Base-by-base conservation (phyloP, 495 filamentous ascomycete genomes). In the Monascus purpureus region DNA sequence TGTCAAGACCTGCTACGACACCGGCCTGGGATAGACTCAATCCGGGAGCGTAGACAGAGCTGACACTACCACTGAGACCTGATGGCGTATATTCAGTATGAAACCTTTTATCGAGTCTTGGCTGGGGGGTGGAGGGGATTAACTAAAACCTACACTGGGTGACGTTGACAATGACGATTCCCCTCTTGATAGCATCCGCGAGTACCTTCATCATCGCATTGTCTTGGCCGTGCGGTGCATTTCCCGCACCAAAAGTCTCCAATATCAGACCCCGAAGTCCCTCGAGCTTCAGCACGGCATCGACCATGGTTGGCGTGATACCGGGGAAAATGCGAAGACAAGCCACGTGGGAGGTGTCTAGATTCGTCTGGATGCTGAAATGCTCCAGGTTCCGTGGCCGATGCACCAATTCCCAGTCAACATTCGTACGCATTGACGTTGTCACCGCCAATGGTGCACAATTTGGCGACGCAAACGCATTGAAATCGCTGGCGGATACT, bases 181-280 rank as follows among this genome's bases (percentile, higher is more conserved):
- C 90, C 36, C 81, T 67, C 36, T 72, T 55, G 25, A 93, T 80
- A 8, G 85, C 90, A 16, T 70, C 65, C 11, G 70, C 67, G 46
- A 97, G 70, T 12, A 92, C 81, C 22, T 75, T 76, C 27, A 81
- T 92, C 50, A 97, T 63, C 28, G 75, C 77, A 15, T 77, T 80
- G 52, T 96, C 90, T 20, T 75, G 73, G 4, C 83, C 83, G 19
- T 74, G 76, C 1, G 90, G 90, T 0, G 88, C 83, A 52, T 95
- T 97, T 18, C 90, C 90, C 39, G 87, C 82, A 18, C 90, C 90
- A 53, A 95, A 97, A 0, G 90, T 95, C 63, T 95, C 87, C 16
- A 97, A 63, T 13, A 97, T 75, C 25, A 97, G 56, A 0, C 90
- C 90, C 31, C 78, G 72, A 8, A 97, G 61, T 8, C 76, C 75